Evolutionary conservation across 2,329 filamentous ascomycete genomes (phyloP).

Genomic region (Phyllosticta ampelicida): DNA sequence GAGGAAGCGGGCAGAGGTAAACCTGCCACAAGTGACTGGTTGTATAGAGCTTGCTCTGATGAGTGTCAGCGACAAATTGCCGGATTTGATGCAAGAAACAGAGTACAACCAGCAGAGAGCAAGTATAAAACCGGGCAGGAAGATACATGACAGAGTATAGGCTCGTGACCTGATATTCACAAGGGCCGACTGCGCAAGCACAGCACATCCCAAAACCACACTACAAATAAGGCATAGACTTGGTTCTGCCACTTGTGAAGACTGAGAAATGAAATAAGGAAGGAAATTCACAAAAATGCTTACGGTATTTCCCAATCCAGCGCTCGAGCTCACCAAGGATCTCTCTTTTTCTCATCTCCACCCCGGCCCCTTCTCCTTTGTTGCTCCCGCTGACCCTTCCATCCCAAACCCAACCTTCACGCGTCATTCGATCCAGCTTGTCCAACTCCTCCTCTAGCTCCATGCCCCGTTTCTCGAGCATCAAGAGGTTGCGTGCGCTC

Average conservation of each 20-base stretch:
- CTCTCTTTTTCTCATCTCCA: slow-evolving; percentile 5
- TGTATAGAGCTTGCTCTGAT: not conserved
- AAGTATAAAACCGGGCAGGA: no score
- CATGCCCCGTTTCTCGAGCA: slow-evolving; percentile 13
- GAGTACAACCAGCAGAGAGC: no score
- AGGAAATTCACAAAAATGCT: not conserved
- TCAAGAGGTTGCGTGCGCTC: slow-evolving; percentile 12
- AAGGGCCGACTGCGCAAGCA: no score
- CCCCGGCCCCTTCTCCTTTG: not conserved
- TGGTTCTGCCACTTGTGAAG: no score
- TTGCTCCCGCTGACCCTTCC: not conserved
- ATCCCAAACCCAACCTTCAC: not conserved
- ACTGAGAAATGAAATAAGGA: not conserved
- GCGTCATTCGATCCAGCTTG: not conserved
- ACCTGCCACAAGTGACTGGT: not conserved
- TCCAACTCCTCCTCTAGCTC: not conserved
- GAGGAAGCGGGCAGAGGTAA: not conserved
- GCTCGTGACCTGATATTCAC: no score
- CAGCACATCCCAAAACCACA: no score
- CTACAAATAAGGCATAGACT: no score
- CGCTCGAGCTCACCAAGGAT: not conserved
- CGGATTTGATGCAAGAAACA: no score
- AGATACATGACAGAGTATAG: no score
- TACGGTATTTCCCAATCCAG: slow-evolving; percentile 9
- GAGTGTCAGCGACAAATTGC: not conserved